phyloP scores from a whole-genome alignment of 768 basidiomycete genomes.

The Lentinula edodes region DNA sequence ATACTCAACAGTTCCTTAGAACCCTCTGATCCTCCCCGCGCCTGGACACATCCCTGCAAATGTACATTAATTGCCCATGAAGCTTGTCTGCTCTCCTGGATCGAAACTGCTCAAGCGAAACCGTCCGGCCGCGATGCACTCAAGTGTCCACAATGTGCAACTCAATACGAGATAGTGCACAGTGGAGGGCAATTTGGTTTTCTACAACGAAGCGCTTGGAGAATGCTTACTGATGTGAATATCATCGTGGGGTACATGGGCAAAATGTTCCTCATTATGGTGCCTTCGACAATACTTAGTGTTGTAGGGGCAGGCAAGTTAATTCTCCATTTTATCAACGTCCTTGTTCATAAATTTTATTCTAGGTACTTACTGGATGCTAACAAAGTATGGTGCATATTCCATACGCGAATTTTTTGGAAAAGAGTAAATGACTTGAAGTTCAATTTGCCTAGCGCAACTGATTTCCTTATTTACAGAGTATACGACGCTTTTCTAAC shows the following conservation, averaged over 20 bases:
- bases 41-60: constrained; percentile 77
- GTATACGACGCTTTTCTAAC: constrained; percentile 63
- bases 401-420: constrained; percentile 69
- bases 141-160: constrained; percentile 76
- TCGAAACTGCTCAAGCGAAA: constrained; percentile 58
- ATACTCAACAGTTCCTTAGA: constrained; percentile 23
- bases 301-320: constrained; percentile 59
- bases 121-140: constrained; percentile 52
- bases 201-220: not conserved
- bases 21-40: constrained; percentile 34
- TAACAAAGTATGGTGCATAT: constrained; percentile 68
- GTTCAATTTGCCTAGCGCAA: not conserved
- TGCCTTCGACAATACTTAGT: not conserved
- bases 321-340: not conserved
- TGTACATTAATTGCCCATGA: constrained; percentile 82
- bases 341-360: not conserved
- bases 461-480: constrained; percentile 20
- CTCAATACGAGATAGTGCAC: constrained; percentile 54
- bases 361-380: constrained; percentile 40
- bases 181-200: constrained; percentile 10
- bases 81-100: constrained; percentile 75
- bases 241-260: constrained; percentile 1
- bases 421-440: constrained; percentile 40
- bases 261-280: constrained; percentile 38
- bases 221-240: not conserved